Base-by-base conservation (phyloP, 139 green algal genomes). In the Picochlorum sp. region DNA sequence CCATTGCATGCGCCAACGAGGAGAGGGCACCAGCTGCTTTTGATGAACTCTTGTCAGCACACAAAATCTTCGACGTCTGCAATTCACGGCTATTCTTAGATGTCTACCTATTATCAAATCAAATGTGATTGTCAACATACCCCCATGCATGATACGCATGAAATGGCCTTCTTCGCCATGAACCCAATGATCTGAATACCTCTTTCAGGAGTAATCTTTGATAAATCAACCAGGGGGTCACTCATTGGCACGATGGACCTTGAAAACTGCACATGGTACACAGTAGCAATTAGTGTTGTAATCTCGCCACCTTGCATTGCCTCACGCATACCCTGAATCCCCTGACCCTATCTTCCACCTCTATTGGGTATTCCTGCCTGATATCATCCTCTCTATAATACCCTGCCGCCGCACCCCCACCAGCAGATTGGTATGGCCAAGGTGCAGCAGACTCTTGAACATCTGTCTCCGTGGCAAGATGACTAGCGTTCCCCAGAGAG, bases 181-280 rank as follows among this genome's bases (percentile, higher is more conserved):
- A 31, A 28, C 44, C 31, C 13, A 13, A 14, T 31, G 49, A 14
- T 7, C 9, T 44, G 8, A 7, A 75, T 18, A 14, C 68, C 62
- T 49, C 28, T 70, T 13, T 49, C 34, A 3, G 34, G 10, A 28
- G 49, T 23, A n/a, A 59, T 66, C n/a, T 30, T 38, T 4, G 57
- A 37, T 4, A 61, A 26, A 26, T 55, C 6, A 30, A 44, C 14
- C 24, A 45, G 9, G 8, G 65, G 47, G 4, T 34, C 9, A 0
- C 10, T 3, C 10, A 75, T 23, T 3, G 62, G 62, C 18, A 75
- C 62, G 20, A 66, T 31, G 37, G 69, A n/a, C 24, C 15, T 14
- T 28, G 61, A 62, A 44, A 70, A 75, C 69, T 75, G 69, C 51
- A 65, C n/a, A 2, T 21, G 37, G 3, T 68, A 57, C 13, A n/a